These are phyloP conservation scores for Lepidopterella palustris DNA, from an alignment of 495 filamentous ascomycete genomes.

Conservation along the genomic window DNA sequence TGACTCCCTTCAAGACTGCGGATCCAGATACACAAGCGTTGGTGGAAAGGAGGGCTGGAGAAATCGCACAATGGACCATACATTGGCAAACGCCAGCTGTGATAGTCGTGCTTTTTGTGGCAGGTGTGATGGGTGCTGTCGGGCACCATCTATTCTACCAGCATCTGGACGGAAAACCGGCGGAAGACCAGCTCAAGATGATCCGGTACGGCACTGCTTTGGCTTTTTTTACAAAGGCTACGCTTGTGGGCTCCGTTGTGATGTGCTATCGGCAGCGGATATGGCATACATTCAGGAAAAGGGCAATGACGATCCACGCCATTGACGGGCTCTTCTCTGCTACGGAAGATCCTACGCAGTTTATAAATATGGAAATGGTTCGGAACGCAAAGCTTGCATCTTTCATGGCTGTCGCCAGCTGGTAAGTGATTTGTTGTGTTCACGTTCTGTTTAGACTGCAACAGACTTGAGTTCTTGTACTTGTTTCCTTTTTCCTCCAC, in stretches of 20 bases:
- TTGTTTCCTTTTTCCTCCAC: not conserved
- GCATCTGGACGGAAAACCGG: conserved; percentile 33
- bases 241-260: conserved; percentile 36
- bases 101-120: conserved; percentile 33
- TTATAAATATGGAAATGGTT: conserved; percentile 34
- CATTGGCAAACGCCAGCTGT: conserved; percentile 38
- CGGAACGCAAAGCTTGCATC: conserved; percentile 37
- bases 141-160: conserved; percentile 39
- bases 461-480: no score
- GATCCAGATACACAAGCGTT: conserved; percentile 23
- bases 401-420: conserved; percentile 37
- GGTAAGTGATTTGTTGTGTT: no score
- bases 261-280: conserved; percentile 38
- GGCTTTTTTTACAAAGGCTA: conserved; percentile 39
- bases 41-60: conserved; percentile 18
- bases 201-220: conserved; percentile 37
- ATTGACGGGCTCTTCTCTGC: conserved; percentile 39
- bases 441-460: no score
- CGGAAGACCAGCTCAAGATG: conserved; percentile 35
- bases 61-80: conserved; percentile 33
- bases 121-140: conserved; percentile 33
- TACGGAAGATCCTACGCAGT: conserved; percentile 38
- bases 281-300: conserved; percentile 38
- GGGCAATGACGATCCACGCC: conserved; percentile 33
- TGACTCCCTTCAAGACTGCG: not conserved